These are phyloP conservation scores for Poa annua DNA, from an alignment of 176 grass and related monocot genomes.

Conservation along the genomic window DNA sequence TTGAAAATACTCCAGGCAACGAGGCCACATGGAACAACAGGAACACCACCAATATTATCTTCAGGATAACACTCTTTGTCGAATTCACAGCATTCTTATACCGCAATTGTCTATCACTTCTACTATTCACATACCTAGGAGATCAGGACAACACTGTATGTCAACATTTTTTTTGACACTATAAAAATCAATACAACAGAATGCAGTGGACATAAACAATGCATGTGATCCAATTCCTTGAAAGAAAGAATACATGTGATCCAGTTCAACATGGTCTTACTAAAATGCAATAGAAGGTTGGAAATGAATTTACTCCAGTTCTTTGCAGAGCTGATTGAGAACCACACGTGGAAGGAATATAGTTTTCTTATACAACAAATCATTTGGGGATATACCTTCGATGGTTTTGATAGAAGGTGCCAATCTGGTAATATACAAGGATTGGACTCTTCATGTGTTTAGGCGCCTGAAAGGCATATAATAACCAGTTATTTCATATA, in stretches of 20 bases:
- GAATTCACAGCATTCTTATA: conserved; percentile 44
- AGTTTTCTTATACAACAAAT: background rate
- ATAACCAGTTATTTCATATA: background rate
- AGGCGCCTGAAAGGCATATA: conserved; percentile 62
- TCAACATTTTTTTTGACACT: no score
- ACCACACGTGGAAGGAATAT: background rate
- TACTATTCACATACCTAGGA: conserved; percentile 80
- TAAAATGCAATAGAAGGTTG: background rate
- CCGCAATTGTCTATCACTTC: conserved; percentile 76
- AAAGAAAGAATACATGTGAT: background rate
- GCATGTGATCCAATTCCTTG: no score
- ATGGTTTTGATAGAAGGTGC: conserved; percentile 95
- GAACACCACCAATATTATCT: conserved; percentile 46
- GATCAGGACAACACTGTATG: conserved; percentile 36
- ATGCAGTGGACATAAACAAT: no score
- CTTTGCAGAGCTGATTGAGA: background rate
- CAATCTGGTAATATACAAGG: conserved; percentile 82
- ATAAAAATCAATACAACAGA: no score
- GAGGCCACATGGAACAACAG: conserved; percentile 88
- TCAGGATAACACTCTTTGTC: conserved; percentile 65
- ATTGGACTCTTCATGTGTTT: conserved; percentile 79
- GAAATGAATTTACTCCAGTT: background rate
- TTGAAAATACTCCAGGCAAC: conserved; percentile 94
- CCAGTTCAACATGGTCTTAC: background rate
- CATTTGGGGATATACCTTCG: conserved; percentile 53